Percentiles rank a stretch among this genome's conserved stretches.
Conservation (phyloP, 306 rosid species). For the Rosa multiflora region DNA sequence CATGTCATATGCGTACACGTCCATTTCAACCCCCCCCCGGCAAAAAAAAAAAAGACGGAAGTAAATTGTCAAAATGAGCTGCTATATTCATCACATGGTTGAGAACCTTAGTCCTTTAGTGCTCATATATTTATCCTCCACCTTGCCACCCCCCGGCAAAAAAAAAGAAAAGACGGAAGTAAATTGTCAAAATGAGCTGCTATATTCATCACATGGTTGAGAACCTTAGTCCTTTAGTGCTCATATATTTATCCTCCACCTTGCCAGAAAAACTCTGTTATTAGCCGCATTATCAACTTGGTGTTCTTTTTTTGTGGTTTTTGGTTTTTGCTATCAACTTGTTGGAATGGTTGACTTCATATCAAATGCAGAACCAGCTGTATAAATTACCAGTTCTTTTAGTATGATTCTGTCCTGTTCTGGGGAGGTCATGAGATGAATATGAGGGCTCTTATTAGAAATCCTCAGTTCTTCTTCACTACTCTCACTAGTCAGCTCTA, state of each 20-base stretch:
- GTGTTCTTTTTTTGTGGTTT: not conserved
- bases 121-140: not conserved
- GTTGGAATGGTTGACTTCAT: not conserved
- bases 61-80: not conserved
- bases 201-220: not conserved
- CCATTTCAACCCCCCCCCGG: too few relatives aligned
- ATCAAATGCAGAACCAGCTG: not conserved
- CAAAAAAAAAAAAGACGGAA: too few relatives aligned
- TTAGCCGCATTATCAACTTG: not conserved
- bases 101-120: not conserved
- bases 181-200: not conserved
- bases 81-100: not conserved
- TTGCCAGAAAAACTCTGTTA: not conserved
- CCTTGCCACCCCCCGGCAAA: not conserved
- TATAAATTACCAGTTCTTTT: not conserved
- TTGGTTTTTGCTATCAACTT: not conserved
- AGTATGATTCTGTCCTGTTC: not conserved
- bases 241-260: not conserved
- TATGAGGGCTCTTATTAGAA: not conserved
- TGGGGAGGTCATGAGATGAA: not conserved
- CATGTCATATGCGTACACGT: too few relatives aligned
- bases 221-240: not conserved
- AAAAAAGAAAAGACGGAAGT: too few relatives aligned
- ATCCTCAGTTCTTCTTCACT: not conserved
- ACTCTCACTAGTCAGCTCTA: not conserved